A percentile compares a stretch with the other conserved stretches of the same genome.
Conservation (phyloP, 2,329 filamentous ascomycete species). For the Truncatella angustata region DNA sequence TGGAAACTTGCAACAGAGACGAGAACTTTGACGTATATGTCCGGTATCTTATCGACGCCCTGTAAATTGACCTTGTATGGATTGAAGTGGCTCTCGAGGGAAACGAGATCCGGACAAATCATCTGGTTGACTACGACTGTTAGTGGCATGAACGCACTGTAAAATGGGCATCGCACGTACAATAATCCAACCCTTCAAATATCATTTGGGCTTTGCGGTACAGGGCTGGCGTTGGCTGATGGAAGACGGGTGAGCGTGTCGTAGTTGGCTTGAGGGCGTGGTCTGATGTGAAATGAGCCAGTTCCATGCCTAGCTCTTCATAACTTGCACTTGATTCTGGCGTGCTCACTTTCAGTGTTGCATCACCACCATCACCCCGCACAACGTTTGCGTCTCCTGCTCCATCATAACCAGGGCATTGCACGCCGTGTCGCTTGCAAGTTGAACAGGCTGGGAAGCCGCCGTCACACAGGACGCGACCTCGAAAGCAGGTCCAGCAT, state of each 20-base stretch:
- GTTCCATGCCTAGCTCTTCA: not conserved
- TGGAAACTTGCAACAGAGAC: slow-evolving; percentile 13
- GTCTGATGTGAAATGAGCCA: not conserved
- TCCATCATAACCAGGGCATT: slow-evolving; percentile 9
- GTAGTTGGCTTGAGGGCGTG: not conserved
- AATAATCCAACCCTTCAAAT: slow-evolving; percentile 13
- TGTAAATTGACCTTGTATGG: slow-evolving; percentile 12
- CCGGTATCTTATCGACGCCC: slow-evolving; percentile 9
- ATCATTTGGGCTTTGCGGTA: slow-evolving; percentile 13
- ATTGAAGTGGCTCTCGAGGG: slow-evolving; percentile 12
- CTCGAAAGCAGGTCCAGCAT: slow-evolving; percentile 11
- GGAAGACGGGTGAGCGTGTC: not conserved
- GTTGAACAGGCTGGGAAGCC: slow-evolving; percentile 5
- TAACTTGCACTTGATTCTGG: not conserved
- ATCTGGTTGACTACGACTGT: slow-evolving; percentile 11
- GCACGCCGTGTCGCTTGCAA: not conserved
- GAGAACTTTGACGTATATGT: slow-evolving; percentile 13
- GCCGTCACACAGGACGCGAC: slow-evolving; percentile 11
- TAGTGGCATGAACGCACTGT: not conserved
- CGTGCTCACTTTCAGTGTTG: not conserved
- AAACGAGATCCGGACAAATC: slow-evolving; percentile 11
- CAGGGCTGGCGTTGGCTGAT: not conserved
- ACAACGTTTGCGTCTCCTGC: not conserved
- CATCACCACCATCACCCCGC: not conserved
- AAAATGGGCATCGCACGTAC: not conserved